Evolutionary conservation across 2,329 filamentous ascomycete genomes (phyloP), one percentile per base, ranked within the genome.

Genomic region (Pseudogymnoascus sp.): DNA sequence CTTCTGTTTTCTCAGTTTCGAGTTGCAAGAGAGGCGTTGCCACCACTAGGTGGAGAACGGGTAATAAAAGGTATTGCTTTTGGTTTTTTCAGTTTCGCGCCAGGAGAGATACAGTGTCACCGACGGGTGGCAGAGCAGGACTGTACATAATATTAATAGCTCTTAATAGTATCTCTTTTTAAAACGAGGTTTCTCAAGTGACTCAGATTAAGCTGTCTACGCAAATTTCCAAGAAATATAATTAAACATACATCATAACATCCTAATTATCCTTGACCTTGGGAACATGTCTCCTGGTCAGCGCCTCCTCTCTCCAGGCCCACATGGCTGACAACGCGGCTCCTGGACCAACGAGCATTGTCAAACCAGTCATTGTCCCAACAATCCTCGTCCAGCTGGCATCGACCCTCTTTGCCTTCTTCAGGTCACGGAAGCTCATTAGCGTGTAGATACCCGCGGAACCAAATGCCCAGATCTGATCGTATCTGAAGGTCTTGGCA

Each of bases 251-350:
- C 47, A 54, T 20, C 12, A 16, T 35, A 9, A 14, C 47, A 9
- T n/a, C 22, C 16, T 54, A 54, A 33, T 70, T 71, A n/a, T n/a
- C 28, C 7, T 54, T 54, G 16, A 33, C 47, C 28, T 8, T 28
- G 16, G 47, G 47, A 20, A 54, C 47, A 33, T 20, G 6, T 41
- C 63, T 14, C 22, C 16, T 37, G 3, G 72, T 70, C 50, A 76
- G 60, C 4, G 66, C 64, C 39, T 73, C 69, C 60, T 76, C 74
- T 62, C 74, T 72, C 67, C 70, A 74, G 9, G 68, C 64, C 70
- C 71, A 75, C 63, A 67, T 68, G 12, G 64, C 61, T 7, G 66
- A 65, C 59, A 73, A 62, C 2, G 66, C 65, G 9, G 69, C 69
- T 39, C 72, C 72, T 35, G 72, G 70, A 1, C 73, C 73, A 20